Base-by-base conservation (phyloP, 768 basidiomycete genomes). In the Roridomyces roridus region DNA sequence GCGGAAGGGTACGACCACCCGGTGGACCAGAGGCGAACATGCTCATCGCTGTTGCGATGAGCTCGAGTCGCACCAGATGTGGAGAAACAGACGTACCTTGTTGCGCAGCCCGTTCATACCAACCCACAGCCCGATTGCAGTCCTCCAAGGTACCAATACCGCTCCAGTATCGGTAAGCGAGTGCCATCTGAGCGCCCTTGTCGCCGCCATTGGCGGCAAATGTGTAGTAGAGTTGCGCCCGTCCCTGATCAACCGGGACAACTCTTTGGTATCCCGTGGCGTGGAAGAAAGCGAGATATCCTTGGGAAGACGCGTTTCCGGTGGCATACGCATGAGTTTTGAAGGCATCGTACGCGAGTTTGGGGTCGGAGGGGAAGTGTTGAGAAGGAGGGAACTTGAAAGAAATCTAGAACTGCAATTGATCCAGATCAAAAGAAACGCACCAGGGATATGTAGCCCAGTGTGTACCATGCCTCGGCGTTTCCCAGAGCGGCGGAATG, bases 141-240 rank as follows among this genome's bases (percentile, higher is more conserved):
- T 88, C 87, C 70, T 98, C 94, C 48, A 85, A 76, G 1, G 94
- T 89, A 11, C 96, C 92, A 54, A 99, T 97, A 1, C 97, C 97
- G 35, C 91, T 88, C 96, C 95, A 98, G 67, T 96, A 88, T 24
- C 95, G 85, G 72, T 96, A 98, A 0, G 88, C 97, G 28, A 98
- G 78, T 2, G 94, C 86, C 92, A 96, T 95, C 69, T 95, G 88
- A 0, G 96, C 91, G 6, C 91, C 89, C 64, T 87, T 86, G 73
- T 95, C 84, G 0, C 90, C 92, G 2, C 90, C 89, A 46, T 95
- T 87, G 1, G 94, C 95, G 4, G 96, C 88, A 65, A 98, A 98
- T 0, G 96, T 97, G 70, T 95, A 94, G 66, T 96, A 91, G 0
- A 98, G 79, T 59, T 96, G 87, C 0, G 96, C 94, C 72, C 87